These are phyloP conservation scores for Loxodes magnus DNA, from an alignment of 73 alveolate species.

Conservation along the genomic window DNA sequence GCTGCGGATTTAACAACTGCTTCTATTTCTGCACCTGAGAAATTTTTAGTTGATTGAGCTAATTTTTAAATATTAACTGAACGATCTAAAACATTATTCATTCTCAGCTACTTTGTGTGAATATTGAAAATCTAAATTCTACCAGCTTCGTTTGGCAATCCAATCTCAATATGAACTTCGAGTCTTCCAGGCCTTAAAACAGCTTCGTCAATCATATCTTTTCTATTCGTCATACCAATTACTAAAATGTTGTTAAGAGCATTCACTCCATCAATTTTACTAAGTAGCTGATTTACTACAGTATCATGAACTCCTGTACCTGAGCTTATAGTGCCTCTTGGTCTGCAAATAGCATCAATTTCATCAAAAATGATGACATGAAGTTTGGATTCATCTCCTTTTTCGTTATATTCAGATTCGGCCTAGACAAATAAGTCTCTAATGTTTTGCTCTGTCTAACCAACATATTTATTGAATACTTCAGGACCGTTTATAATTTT, in stretches of 20 bases:
- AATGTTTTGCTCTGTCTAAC: slow-evolving; percentile 89
- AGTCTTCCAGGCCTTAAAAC: slow-evolving; percentile 99
- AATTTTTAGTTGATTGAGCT: slow-evolving; percentile 80
- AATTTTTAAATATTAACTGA: slow-evolving; percentile 70
- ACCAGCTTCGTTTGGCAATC: slow-evolving; percentile 98
- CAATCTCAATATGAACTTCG: slow-evolving; percentile 97
- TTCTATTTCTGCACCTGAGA: slow-evolving; percentile 96
- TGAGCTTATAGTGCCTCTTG: slow-evolving; percentile 93
- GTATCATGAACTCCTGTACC: slow-evolving; percentile 98
- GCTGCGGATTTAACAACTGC: slow-evolving; percentile 89
- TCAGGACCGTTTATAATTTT: slow-evolving; percentile 98
- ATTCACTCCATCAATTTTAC: slow-evolving; percentile 99
- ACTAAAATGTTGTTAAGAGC: slow-evolving; percentile 96
- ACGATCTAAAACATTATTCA: slow-evolving; percentile 74
- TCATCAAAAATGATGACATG: slow-evolving; percentile 99
- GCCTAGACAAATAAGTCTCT: slow-evolving; percentile 93
- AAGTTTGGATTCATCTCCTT: slow-evolving; percentile 93
- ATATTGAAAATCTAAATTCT: slow-evolving; percentile 91
- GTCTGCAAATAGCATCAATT: slow-evolving; percentile 98
- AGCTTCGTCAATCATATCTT: slow-evolving; percentile 99
- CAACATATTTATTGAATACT: slow-evolving; percentile 92
- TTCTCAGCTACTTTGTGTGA: slow-evolving; percentile 91
- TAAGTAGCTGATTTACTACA: slow-evolving; percentile 96
- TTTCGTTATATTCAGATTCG: slow-evolving; percentile 76
- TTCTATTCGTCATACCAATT: slow-evolving; percentile 94